A percentile compares a stretch with the other conserved stretches of the same genome.
These are phyloP conservation scores for Papilionanthe hybrid DNA, from an alignment of 116 monocot species.

Conservation along the genomic window DNA sequence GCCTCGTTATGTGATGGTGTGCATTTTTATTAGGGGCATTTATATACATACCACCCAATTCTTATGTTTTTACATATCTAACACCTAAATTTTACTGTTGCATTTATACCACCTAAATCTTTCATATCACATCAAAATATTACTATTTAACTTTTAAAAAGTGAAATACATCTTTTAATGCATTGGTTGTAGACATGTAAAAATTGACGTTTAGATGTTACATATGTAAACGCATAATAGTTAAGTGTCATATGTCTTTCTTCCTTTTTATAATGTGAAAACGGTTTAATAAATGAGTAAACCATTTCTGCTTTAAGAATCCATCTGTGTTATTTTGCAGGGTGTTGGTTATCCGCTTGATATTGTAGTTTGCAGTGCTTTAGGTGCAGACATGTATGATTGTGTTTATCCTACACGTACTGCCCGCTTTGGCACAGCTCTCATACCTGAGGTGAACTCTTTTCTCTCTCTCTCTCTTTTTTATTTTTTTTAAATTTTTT, in stretches of 20 bases:
- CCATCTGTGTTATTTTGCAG: slow-evolving; percentile 34
- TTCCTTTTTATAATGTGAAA: neutral
- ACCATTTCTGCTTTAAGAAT: neutral
- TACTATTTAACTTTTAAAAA: too few relatives aligned
- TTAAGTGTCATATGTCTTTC: too few relatives aligned
- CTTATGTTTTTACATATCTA: too few relatives aligned
- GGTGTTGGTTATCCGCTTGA: slow-evolving; percentile 99
- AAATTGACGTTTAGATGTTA: too few relatives aligned
- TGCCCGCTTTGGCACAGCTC: slow-evolving; percentile 97
- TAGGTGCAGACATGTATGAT: slow-evolving; percentile 99
- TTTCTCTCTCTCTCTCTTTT: neutral
- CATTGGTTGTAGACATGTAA: too few relatives aligned
- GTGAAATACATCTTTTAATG: too few relatives aligned
- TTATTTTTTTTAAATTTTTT: too few relatives aligned
- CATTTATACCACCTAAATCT: too few relatives aligned
- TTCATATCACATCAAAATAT: too few relatives aligned
- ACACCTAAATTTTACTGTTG: too few relatives aligned
- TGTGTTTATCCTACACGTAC: slow-evolving; percentile 98
- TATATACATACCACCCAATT: too few relatives aligned
- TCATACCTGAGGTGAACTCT: slow-evolving; percentile 75
- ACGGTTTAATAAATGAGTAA: neutral
- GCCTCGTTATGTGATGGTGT: slow-evolving; percentile 96
- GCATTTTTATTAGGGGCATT: neutral
- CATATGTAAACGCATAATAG: too few relatives aligned
- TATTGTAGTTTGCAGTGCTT: slow-evolving; percentile 97